Evolutionary conservation across 768 basidiomycete genomes (phyloP), one percentile per base, ranked within the genome.

Genomic region (Pisolithus albus): DNA sequence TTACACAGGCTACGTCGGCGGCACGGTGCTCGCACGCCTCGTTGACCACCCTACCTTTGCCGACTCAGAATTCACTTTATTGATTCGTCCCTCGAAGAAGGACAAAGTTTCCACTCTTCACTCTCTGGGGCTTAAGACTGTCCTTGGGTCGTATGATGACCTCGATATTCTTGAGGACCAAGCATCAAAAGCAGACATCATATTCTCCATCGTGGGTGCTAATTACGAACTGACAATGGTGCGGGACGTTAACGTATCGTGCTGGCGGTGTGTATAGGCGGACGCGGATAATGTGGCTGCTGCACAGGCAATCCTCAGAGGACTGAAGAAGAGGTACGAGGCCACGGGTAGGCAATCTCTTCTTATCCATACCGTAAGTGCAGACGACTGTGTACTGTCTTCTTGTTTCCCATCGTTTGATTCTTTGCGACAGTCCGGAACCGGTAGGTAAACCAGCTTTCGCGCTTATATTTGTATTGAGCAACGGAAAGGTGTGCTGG

Each of bases 321-420:
- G 85, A 1, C 52, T 80, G 61, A 80, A 76, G 67, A 75, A 70
- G 56, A 65, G 72, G 19, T 64, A 73, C 46, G 66, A 71, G 32
- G 59, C 55, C 19, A 75, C 74, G 1, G 76, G 77, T 3, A 67
- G 61, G 2, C 59, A 63, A 2, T 74, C 81, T 5, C 70, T 73
- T 51, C 69, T 81, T 9, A 83, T 88, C 16, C 81, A 88, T 58
- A 84, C 83, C 0, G 84, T 82, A 57, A 57, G 81, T 64, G 1
- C 5, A 36, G n/a, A 24, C 7, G 13, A 23, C 24, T 3, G 21
- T 26, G 19, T 18, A n/a, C 37, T 7, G 19, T 37, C 23, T 44
- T 23, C 15, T 7, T 10, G 13, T 34, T 11, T 10, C 11, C 18
- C 44, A 18, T 9, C 8, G 30, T 9, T 13, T 13, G 21, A 7